Evolutionary conservation across 2,329 filamentous ascomycete species (phyloP).

Genomic region (Epicoccum sorghinum): DNA sequence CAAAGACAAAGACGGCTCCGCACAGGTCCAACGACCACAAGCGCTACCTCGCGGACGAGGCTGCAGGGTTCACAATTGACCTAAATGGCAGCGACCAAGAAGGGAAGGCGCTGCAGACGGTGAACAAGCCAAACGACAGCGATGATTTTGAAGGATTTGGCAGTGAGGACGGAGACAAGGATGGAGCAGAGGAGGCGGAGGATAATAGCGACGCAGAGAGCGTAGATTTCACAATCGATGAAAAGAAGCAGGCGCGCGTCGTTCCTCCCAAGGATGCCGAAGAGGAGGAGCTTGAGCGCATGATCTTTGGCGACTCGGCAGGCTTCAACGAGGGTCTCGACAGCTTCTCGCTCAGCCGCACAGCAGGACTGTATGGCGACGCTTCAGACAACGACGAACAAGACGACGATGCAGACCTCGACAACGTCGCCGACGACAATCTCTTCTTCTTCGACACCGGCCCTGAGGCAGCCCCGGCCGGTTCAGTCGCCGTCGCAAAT

Average conservation of each 20-base stretch:
- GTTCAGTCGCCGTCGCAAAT: conserved; percentile 49
- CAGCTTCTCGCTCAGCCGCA: conserved; percentile 56
- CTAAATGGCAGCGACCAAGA: conserved; percentile 32
- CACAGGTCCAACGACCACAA: conserved; percentile 30
- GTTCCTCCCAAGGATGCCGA: conserved; percentile 73
- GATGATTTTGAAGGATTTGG: conserved; percentile 39
- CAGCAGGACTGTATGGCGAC: conserved; percentile 36
- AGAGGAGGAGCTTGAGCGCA: conserved; percentile 82
- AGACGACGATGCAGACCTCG: conserved; percentile 57
- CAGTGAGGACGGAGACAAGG: conserved; percentile 16
- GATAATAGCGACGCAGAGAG: conserved; percentile 28
- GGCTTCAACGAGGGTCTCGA: conserved; percentile 80
- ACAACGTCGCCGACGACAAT: conserved; percentile 76
- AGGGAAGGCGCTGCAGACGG: conserved; percentile 28
- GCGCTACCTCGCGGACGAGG: conserved; percentile 28
- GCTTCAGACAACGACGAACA: conserved; percentile 54
- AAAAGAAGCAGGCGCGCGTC: conserved; percentile 31
- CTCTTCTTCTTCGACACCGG: conserved; percentile 84
- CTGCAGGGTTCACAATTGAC: conserved; percentile 25
- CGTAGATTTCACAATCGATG: conserved; percentile 26
- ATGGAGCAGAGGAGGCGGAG: conserved; percentile 9
- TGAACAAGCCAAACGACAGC: conserved; percentile 19
- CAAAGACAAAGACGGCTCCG: conserved; percentile 22
- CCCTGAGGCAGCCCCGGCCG: conserved; percentile 51
- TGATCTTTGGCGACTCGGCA: conserved; percentile 87